Evolutionary conservation across 2,329 filamentous ascomycete genomes (phyloP).

Genomic region (Apiospora aurea): DNA sequence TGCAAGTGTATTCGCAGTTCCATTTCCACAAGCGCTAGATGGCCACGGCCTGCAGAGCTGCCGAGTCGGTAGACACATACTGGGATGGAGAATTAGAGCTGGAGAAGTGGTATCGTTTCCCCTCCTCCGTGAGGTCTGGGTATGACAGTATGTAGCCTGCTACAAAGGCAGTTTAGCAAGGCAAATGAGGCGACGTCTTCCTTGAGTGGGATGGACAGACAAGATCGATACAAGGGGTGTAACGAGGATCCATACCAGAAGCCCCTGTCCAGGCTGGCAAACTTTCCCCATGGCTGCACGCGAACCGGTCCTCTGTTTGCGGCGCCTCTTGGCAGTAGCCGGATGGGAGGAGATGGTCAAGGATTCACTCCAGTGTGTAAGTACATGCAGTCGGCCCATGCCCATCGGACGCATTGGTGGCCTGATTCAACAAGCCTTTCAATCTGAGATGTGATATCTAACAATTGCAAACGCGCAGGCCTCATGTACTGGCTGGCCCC

Average conservation of each 20-base stretch:
- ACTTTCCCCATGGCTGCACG: neutral
- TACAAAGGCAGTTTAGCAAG: neutral
- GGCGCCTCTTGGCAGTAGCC: neutral
- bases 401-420: neutral
- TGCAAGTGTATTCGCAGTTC: neutral
- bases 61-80: conserved; percentile 7
- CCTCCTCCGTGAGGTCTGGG: neutral
- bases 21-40: conserved; percentile 1
- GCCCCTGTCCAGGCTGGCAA: neutral
- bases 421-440: neutral
- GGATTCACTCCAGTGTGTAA: neutral
- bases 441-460: conserved; percentile 9
- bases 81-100: neutral
- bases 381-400: neutral
- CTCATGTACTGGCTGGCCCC: neutral
- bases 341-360: neutral
- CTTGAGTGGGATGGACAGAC: conserved; percentile 10
- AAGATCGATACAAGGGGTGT: neutral
- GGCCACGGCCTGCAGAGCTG: neutral
- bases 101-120: conserved; percentile 16
- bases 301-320: neutral
- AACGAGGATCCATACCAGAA: neutral
- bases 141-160: conserved; percentile 10
- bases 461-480: neutral
- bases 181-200: conserved; percentile 9